Conservation (phyloP, 768 basidiomycete genomes). For the Lyophyllum atratum region DNA sequence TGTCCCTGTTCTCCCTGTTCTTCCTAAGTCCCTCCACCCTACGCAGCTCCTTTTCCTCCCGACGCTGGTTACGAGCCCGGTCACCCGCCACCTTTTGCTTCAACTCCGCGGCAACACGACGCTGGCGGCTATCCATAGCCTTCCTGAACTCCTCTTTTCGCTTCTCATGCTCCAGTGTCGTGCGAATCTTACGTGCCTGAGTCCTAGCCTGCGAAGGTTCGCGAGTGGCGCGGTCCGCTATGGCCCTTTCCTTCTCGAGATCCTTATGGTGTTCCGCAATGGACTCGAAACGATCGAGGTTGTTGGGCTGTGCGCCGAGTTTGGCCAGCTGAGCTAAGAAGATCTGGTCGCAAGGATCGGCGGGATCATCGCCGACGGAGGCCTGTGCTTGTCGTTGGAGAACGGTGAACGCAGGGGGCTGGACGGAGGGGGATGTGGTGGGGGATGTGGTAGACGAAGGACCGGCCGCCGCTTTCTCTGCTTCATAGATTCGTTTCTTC, state of each 20-base stretch:
- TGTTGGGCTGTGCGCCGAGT: constrained; percentile 4
- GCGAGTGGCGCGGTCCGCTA: neutral
- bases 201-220: neutral
- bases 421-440: neutral
- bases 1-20: neutral
- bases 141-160: neutral
- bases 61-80: neutral
- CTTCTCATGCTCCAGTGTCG: neutral
- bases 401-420: neutral
- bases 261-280: neutral
- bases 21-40: constrained; percentile 1
- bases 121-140: neutral
- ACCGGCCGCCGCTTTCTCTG: neutral
- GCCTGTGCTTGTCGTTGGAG: constrained; percentile 1
- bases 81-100: neutral
- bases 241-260: neutral
- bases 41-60: neutral
- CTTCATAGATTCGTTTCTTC: constrained; percentile 4
- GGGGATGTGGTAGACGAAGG: neutral
- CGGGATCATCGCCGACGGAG: neutral
- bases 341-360: constrained; percentile 10
- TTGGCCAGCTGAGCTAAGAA: constrained; percentile 12
- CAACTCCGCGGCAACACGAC: neutral
- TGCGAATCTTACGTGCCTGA: neutral
- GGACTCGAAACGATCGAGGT: neutral